Percentiles rank a stretch among this genome's conserved stretches.
phyloP scores from a whole-genome alignment of 2,329 filamentous ascomycete species.

The Cordyceps cateniannulata region DNA sequence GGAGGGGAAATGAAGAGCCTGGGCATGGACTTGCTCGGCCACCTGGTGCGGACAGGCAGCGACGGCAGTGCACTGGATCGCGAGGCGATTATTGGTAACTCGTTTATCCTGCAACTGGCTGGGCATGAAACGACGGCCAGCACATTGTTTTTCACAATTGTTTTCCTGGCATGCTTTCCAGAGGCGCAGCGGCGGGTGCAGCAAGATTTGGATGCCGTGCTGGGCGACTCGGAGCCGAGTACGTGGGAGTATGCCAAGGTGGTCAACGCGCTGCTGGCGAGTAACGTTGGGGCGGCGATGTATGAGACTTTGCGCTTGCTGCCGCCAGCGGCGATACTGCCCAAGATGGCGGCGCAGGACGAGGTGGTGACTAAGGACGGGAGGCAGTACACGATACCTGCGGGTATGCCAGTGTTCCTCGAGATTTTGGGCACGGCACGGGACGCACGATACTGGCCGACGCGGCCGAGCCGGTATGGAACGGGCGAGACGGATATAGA shows the following conservation, averaged over 20 bases:
- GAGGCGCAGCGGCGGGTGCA: conserved; percentile 60
- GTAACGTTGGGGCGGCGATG: conserved; percentile 67
- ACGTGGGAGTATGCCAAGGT: conserved; percentile 67
- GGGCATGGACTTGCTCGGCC: conserved; percentile 48
- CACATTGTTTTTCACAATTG: conserved; percentile 62
- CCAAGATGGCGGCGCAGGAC: conserved; percentile 51
- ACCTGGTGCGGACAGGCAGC: conserved; percentile 36
- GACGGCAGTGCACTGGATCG: conserved; percentile 41
- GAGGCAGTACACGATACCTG: conserved; percentile 51
- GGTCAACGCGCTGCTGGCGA: conserved; percentile 59
- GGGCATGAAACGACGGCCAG: conserved; percentile 80
- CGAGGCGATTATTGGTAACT: conserved; percentile 66
- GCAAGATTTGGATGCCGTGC: conserved; percentile 58
- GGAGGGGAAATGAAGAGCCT: conserved; percentile 31
- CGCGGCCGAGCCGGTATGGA: conserved; percentile 38
- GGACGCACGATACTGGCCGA: conserved; percentile 69
- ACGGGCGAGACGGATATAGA: conserved; percentile 49
- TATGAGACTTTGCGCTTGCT: conserved; percentile 71
- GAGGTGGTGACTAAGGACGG: conserved; percentile 57
- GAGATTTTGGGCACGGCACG: conserved; percentile 51
- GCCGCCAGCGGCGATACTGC: conserved; percentile 65
- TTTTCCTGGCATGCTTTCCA: conserved; percentile 61
- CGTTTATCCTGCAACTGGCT: conserved; percentile 62
- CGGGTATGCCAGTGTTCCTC: conserved; percentile 48
- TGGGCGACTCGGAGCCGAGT: conserved; percentile 50